Evolutionary conservation across 805 yeast species (phyloP), one percentile per base, ranked within the genome.

Genomic region (Metschnikowia bowlesiae): DNA sequence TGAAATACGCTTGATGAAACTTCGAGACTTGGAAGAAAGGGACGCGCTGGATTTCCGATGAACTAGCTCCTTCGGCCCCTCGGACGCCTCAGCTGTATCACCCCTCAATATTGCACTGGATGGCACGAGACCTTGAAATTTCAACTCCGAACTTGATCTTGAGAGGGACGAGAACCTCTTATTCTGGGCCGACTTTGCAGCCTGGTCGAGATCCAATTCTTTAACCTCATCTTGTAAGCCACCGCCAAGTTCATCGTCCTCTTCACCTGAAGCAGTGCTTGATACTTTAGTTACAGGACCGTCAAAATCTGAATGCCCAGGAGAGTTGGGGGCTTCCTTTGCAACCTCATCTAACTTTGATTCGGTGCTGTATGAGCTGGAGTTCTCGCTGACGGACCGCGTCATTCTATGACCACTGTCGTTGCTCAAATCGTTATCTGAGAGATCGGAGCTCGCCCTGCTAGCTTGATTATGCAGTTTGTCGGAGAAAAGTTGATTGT

Each of bases 1-100:
- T 0, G 76, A 71, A 8, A 71, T 56, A 35, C 74, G 51, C 46
- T 65, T 70, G 51, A 71, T 66, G 32, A 71, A 56, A 37, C 59
- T 66, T 48, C 62, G 66, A 0, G 75, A 66, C 38, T 59, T 63
- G 22, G 61, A 57, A 1, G 66, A 51, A 28, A 67, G 50, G 7
- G 71, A 64, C 26, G 65, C 57, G n/a, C 52, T 58, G 1, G 70
- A 60, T 33, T 52, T 53, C 35, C 60, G 53, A 39, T 59, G 62
- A 6, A 57, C 60, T 42, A 55, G 53, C 5, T 54, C 59, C 8
- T 31, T 4, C 8, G 44, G 36, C 13, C 32, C 13, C 10, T 26
- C 32, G n/a, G 44, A 40, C 30, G 36, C 11, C 7, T 49, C 51
- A 3, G 33, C 33, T 4, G 57, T 44, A 4, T 42, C 36, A 8